phyloP scores from a whole-genome alignment of 2,329 filamentous ascomycete species.

The Aspergillus flavus region DNA sequence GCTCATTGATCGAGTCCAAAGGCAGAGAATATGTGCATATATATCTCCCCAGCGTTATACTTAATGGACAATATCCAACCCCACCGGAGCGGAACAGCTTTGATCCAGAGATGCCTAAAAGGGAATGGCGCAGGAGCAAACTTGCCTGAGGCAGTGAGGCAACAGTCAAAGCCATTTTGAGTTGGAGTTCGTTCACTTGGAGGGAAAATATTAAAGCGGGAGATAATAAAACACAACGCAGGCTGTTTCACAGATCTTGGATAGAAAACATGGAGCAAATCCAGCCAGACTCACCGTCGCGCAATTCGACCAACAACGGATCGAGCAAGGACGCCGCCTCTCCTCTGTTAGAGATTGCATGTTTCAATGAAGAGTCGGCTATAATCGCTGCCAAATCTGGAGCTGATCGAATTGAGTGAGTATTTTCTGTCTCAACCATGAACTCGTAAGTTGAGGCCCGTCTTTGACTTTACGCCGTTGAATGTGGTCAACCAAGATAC shows the following conservation, averaged over 20 bases:
- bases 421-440: conserved; percentile 34
- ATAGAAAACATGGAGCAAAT: background rate
- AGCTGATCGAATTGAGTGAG: conserved; percentile 54
- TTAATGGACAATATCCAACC: background rate
- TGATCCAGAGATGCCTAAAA: background rate
- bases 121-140: background rate
- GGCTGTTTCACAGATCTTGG: background rate
- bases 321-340: background rate
- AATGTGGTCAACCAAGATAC: background rate
- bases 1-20: background rate
- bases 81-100: background rate
- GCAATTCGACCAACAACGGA: background rate
- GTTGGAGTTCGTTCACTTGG: background rate
- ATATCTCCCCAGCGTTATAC: no score
- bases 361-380: conserved; percentile 51
- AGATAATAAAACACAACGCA: background rate
- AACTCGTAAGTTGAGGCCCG: conserved; percentile 31
- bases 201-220: background rate
- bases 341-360: conserved; percentile 48
- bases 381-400: conserved; percentile 45
- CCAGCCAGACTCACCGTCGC: background rate
- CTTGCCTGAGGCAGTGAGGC: background rate
- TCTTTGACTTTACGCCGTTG: background rate
- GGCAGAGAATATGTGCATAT: no score
- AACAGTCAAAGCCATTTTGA: background rate